phyloP scores from a whole-genome alignment of 305 asterid species.

The Solanum chacoense region DNA sequence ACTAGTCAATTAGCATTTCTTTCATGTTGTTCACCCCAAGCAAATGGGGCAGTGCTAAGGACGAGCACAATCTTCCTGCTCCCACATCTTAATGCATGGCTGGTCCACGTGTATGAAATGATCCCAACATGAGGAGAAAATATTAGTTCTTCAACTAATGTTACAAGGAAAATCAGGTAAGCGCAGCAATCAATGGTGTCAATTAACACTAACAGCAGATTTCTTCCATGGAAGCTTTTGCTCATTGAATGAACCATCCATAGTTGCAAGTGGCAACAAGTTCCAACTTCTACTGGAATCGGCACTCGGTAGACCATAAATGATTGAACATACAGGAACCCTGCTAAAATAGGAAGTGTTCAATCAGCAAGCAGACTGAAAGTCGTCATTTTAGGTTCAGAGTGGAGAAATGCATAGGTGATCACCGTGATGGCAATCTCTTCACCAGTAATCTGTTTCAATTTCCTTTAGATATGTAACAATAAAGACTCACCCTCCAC shows the following conservation, averaged over 20 bases:
- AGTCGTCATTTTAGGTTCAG: not conserved
- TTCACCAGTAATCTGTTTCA: not conserved
- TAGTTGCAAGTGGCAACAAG: not conserved
- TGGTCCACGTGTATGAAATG: not conserved
- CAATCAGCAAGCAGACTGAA: not conserved
- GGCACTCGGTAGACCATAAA: not conserved
- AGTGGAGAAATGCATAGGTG: not conserved
- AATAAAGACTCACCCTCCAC: not conserved
- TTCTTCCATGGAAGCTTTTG: not conserved
- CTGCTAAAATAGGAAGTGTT: not conserved
- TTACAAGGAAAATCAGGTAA: not conserved
- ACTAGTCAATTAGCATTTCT: not conserved
- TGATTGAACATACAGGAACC: not conserved
- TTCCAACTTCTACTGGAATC: not conserved
- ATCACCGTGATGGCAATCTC: not conserved
- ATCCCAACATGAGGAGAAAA: not conserved
- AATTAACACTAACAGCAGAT: not conserved
- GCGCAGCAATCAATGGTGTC: not conserved
- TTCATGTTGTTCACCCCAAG: not conserved
- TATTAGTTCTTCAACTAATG: not conserved
- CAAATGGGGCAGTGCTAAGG: not conserved
- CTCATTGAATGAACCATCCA: constrained; percentile 1
- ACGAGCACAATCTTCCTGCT: not conserved
- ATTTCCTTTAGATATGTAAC: not conserved
- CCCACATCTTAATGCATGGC: not conserved